phyloP scores from a whole-genome alignment of 2,329 filamentous ascomycete species.

The Phaeosphaeriaceae sp. region DNA sequence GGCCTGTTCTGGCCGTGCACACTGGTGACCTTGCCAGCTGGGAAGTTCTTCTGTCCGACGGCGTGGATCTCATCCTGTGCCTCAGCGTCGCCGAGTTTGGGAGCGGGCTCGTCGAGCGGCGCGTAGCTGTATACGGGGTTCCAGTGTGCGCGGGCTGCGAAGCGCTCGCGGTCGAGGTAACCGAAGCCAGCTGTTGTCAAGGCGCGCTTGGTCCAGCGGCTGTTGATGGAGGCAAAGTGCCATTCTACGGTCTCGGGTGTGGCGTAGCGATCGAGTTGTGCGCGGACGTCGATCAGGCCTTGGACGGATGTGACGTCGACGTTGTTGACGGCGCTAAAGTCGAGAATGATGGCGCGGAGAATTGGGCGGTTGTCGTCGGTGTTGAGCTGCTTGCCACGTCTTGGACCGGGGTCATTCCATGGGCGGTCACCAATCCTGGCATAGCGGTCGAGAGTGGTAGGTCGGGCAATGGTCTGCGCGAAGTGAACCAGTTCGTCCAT shows the following conservation, averaged over 20 bases:
- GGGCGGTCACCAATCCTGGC: slow-evolving; percentile 70
- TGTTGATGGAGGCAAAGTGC: slow-evolving; percentile 94
- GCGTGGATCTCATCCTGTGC: slow-evolving; percentile 31
- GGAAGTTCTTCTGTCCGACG: slow-evolving; percentile 18
- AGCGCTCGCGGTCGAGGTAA: slow-evolving; percentile 62
- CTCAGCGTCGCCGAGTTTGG: slow-evolving; percentile 62
- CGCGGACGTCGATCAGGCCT: slow-evolving; percentile 90
- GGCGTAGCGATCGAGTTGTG: slow-evolving; percentile 88
- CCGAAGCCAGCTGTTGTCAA: slow-evolving; percentile 89
- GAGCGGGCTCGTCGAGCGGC: slow-evolving; percentile 75
- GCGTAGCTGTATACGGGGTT: slow-evolving; percentile 95
- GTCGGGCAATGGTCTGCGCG: slow-evolving; percentile 69
- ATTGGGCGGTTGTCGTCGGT: slow-evolving; percentile 65
- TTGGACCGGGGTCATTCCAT: slow-evolving; percentile 91
- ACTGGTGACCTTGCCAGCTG: slow-evolving; percentile 61
- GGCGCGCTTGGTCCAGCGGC: slow-evolving; percentile 90
- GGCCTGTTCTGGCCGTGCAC: slow-evolving; percentile 89
- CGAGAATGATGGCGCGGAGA: slow-evolving; percentile 88
- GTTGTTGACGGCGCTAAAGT: slow-evolving; percentile 93
- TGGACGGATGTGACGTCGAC: slow-evolving; percentile 93
- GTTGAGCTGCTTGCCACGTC: slow-evolving; percentile 59
- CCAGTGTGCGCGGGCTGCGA: slow-evolving; percentile 68
- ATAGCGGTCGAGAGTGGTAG: slow-evolving; percentile 75
- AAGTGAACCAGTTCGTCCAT: slow-evolving; percentile 69
- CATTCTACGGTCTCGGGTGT: slow-evolving; percentile 85